Conservation (phyloP, 2,329 filamentous ascomycete species). For the Cercospora sesami region DNA sequence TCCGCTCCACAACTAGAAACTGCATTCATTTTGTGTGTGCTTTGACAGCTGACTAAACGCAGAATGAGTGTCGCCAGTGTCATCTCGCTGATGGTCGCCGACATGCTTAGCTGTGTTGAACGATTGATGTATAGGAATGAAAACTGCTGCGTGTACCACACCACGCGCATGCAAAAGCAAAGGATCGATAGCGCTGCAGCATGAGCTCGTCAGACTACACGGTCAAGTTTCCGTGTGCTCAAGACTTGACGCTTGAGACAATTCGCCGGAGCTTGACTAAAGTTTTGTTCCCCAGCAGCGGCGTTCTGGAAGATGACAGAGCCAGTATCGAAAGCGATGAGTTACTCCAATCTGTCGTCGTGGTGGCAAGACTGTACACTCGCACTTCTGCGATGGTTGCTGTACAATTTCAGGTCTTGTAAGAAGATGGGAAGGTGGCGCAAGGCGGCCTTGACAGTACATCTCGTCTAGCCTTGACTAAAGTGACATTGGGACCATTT, state of each 20-base stretch:
- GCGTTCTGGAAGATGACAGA: neutral
- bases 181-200: neutral
- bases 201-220: neutral
- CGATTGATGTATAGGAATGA: neutral
- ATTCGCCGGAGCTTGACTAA: neutral
- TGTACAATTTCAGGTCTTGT: neutral
- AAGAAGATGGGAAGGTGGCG: neutral
- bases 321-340: too few species aligned
- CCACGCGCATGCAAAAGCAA: neutral
- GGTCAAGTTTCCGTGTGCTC: neutral
- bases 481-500: slow-evolving; percentile 14
- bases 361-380: neutral
- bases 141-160: neutral
- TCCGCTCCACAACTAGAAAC: neutral
- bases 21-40: neutral
- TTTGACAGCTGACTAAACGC: neutral
- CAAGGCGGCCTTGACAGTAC: neutral
- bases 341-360: neutral
- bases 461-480: slow-evolving; percentile 4
- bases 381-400: neutral
- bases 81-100: neutral
- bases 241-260: neutral
- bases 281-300: neutral
- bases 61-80: neutral
- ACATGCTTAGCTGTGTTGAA: neutral